These are phyloP conservation scores for Xerocomellus amylosporus DNA, from an alignment of 768 basidiomycete genomes.

Conservation along the genomic window DNA sequence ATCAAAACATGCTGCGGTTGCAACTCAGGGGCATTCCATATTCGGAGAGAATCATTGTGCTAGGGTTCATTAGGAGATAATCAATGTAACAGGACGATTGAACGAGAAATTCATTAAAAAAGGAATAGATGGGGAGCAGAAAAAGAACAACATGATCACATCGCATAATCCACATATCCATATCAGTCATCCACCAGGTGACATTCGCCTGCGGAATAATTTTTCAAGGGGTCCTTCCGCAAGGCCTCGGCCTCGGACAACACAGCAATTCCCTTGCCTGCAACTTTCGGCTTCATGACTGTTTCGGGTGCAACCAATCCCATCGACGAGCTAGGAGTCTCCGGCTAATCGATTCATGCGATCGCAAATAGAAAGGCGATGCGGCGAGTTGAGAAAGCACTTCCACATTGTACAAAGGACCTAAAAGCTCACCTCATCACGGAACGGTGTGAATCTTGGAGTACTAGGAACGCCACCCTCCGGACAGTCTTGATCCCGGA, in stretches of 20 bases:
- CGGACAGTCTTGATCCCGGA: slow-evolving; percentile 35
- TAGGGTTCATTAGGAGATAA: slow-evolving; percentile 4
- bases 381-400: slow-evolving; percentile 4
- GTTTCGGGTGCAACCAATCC: slow-evolving; percentile 43
- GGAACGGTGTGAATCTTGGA: slow-evolving; percentile 67
- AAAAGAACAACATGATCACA: not conserved
- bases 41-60: not conserved
- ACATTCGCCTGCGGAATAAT: slow-evolving; percentile 45
- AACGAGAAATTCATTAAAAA: not conserved
- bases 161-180: not conserved
- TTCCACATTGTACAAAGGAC: slow-evolving; percentile 2
- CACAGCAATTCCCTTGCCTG: slow-evolving; percentile 39
- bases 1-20: slow-evolving; percentile 10
- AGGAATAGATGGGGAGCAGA: slow-evolving; percentile 17
- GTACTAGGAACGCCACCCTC: slow-evolving; percentile 39
- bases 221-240: slow-evolving; percentile 77
- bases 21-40: slow-evolving; percentile 20
- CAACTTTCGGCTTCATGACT: slow-evolving; percentile 66
- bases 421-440: slow-evolving; percentile 57
- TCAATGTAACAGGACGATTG: slow-evolving; percentile 1
- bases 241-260: slow-evolving; percentile 74
- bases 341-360: slow-evolving; percentile 16
- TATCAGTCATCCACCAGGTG: slow-evolving; percentile 24
- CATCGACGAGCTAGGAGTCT: slow-evolving; percentile 24
- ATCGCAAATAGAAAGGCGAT: not conserved